A percentile compares a stretch with the other conserved stretches of the same genome.
phyloP scores from a whole-genome alignment of 2,329 filamentous ascomycete species.

The Calonectria leucothoes region DNA sequence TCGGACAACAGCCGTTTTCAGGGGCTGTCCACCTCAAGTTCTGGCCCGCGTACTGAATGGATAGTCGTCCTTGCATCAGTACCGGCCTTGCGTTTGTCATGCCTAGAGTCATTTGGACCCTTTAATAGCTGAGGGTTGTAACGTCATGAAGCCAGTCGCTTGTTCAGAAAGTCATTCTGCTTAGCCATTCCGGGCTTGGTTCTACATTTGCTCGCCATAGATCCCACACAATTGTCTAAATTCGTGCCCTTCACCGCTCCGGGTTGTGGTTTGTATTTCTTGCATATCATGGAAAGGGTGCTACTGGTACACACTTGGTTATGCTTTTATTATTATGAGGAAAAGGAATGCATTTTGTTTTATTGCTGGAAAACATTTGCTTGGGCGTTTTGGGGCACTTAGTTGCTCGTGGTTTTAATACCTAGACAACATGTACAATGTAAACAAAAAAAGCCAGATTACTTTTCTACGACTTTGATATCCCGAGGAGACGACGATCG shows the following conservation, averaged over 20 bases:
- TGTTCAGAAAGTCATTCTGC: slow-evolving; percentile 21
- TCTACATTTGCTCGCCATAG: neutral
- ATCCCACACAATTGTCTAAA: neutral
- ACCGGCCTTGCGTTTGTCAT: neutral
- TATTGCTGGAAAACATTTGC: slow-evolving; percentile 1
- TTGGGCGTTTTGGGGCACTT: slow-evolving; percentile 28
- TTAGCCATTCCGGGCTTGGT: neutral
- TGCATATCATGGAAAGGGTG: neutral
- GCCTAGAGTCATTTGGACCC: slow-evolving; percentile 7
- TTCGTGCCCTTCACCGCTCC: neutral
- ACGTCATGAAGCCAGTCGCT: neutral
- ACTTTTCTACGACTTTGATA: slow-evolving; percentile 2
- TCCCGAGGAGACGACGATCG: neutral
- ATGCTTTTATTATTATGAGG: neutral
- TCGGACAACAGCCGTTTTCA: neutral
- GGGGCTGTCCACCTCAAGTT: neutral
- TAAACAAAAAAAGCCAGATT: neutral
- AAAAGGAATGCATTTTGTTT: neutral
- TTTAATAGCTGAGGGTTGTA: neutral
- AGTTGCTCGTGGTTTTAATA: slow-evolving; percentile 25
- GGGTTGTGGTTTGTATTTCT: neutral
- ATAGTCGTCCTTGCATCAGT: slow-evolving; percentile 39
- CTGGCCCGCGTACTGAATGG: slow-evolving; percentile 23
- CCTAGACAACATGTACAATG: slow-evolving; percentile 26
- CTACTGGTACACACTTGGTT: neutral